A percentile compares a stretch with the other conserved stretches of the same genome.
Conservation (phyloP, 192 early-diverging fungal genomes). For the Lobulomyces angularis region DNA sequence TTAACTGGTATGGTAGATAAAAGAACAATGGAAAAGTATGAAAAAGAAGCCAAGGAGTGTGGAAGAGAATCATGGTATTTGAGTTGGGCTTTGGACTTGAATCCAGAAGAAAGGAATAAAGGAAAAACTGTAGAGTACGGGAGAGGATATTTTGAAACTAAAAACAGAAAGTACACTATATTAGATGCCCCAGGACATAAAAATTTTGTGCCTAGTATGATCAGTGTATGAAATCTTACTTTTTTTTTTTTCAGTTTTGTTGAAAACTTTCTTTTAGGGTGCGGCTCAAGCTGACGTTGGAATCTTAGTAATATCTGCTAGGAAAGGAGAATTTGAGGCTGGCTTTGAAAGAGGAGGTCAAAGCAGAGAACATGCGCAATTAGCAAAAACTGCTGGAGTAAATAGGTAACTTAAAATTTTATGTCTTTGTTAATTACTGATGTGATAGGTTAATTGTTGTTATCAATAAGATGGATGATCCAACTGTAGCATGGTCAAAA, state of each 20-base stretch:
- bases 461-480: slow-evolving; percentile 99
- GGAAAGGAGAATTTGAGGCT: slow-evolving; percentile 98
- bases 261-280: too few species aligned
- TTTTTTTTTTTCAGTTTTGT: too few species aligned
- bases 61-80: slow-evolving; percentile 97
- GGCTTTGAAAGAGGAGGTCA: slow-evolving; percentile 99
- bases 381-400: slow-evolving; percentile 95
- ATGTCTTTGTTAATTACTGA: too few species aligned
- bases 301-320: slow-evolving; percentile 89
- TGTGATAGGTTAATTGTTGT: slow-evolving; percentile 81
- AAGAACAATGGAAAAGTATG: slow-evolving; percentile 98
- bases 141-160: slow-evolving; percentile 94
- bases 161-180: slow-evolving; percentile 88
- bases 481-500: slow-evolving; percentile 88
- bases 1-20: slow-evolving; percentile 99
- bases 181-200: slow-evolving; percentile 98
- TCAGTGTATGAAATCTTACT: too few species aligned
- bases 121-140: slow-evolving; percentile 99
- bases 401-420: too few species aligned
- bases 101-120: slow-evolving; percentile 77
- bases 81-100: slow-evolving; percentile 96
- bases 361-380: slow-evolving; percentile 92
- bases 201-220: slow-evolving; percentile 96
- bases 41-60: slow-evolving; percentile 94
- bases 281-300: slow-evolving; percentile 95